phyloP scores from a whole-genome alignment of 495 filamentous ascomycete genomes.

The Xylaria cubensis region DNA sequence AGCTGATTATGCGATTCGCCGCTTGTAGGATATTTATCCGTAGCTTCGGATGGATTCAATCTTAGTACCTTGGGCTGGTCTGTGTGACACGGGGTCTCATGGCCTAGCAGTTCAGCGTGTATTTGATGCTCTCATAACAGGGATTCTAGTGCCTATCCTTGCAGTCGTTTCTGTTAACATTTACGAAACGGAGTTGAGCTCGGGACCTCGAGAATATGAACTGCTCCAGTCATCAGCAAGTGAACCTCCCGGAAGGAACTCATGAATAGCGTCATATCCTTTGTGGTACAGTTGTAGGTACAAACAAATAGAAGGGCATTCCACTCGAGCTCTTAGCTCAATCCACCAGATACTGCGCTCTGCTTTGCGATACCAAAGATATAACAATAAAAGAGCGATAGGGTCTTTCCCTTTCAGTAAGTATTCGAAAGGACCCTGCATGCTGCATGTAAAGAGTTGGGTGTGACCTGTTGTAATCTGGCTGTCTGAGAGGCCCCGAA shows the following conservation, averaged over 20 bases:
- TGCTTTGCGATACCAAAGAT: constrained; percentile 54
- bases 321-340: constrained; percentile 48
- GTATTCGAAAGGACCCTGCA: constrained; percentile 34
- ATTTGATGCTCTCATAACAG: no score
- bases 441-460: constrained; percentile 1
- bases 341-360: constrained; percentile 53
- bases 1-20: no score
- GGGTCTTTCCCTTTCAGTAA: constrained; percentile 50
- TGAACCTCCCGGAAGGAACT: constrained; percentile 11
- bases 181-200: no score
- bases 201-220: no score
- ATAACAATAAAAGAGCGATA: constrained; percentile 52
- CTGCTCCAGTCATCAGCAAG: background rate
- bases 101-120: no score
- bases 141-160: no score
- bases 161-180: no score
- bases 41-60: no score
- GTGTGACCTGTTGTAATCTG: constrained; percentile 15
- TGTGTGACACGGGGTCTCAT: no score
- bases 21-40: no score
- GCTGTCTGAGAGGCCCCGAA: background rate
- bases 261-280: background rate
- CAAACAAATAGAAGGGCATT: constrained; percentile 52
- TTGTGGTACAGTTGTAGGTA: constrained; percentile 37
- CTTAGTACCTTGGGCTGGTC: no score